Evolutionary conservation across 257 asterid species (phyloP).

Genomic region (Scutellaria baicalensis): DNA sequence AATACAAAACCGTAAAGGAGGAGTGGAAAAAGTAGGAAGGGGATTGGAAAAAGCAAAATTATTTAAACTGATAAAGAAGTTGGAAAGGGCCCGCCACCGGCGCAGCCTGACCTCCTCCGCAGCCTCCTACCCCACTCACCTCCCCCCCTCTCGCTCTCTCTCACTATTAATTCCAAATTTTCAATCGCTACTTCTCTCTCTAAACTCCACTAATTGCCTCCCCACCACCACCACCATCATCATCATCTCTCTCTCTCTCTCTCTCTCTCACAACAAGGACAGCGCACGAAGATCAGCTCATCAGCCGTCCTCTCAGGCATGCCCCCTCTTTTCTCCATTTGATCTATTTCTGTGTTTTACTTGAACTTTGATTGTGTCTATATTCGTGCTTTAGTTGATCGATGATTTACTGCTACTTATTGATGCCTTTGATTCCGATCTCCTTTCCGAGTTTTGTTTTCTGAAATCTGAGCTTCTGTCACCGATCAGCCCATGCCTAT

Average conservation of each 20-base stretch:
- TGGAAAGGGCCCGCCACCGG: slow-evolving; percentile 19
- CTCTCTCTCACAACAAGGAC: slow-evolving; percentile 11
- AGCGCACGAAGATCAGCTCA: slow-evolving; percentile 13
- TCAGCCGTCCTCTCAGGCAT: slow-evolving; percentile 18
- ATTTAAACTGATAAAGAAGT: not conserved
- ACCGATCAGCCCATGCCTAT: not conserved
- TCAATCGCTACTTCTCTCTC: slow-evolving; percentile 17
- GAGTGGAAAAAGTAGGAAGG: not conserved
- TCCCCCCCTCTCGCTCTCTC: not conserved
- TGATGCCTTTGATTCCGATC: slow-evolving; percentile 9
- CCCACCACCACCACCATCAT: too few relatives aligned
- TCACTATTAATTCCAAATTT: slow-evolving; percentile 43
- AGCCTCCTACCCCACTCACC: not conserved
- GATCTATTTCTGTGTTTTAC: slow-evolving; percentile 7
- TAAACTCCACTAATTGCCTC: not conserved
- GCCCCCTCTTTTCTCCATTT: not conserved
- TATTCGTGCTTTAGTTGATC: not conserved
- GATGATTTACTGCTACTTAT: not conserved
- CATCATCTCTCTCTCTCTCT: slow-evolving; percentile 10
- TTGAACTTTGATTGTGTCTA: not conserved
- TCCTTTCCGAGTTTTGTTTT: not conserved
- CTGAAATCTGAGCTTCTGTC: slow-evolving; percentile 3
- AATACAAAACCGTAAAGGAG: not conserved
- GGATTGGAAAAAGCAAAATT: not conserved
- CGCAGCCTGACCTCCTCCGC: not conserved